These are phyloP conservation scores for Kwoniella newhampshirensis DNA, from an alignment of 768 basidiomycete genomes.

Conservation along the genomic window DNA sequence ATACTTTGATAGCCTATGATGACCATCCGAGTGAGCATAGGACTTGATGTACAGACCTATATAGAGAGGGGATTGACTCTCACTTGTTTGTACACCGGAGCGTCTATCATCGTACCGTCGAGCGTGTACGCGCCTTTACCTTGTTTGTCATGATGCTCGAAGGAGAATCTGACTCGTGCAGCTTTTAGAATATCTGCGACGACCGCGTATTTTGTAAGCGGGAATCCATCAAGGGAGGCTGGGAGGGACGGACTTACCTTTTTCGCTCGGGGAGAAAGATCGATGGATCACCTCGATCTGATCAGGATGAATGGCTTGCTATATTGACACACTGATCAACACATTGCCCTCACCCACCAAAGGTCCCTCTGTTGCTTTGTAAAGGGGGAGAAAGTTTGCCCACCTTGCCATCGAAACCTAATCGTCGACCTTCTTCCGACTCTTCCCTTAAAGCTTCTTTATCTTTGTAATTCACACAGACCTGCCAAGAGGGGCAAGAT, in stretches of 20 bases:
- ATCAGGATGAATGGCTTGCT: slow-evolving; percentile 93
- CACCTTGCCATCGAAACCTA: slow-evolving; percentile 93
- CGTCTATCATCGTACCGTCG: slow-evolving; percentile 78
- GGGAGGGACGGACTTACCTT: slow-evolving; percentile 65
- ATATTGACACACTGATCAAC: slow-evolving; percentile 3
- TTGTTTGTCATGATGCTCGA: slow-evolving; percentile 63
- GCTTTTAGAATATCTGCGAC: slow-evolving; percentile 72
- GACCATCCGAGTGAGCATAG: not conserved
- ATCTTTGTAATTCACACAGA: slow-evolving; percentile 85
- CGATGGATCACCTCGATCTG: slow-evolving; percentile 76
- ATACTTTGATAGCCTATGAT: slow-evolving; percentile 15
- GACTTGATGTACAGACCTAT: not conserved
- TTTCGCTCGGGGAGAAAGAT: slow-evolving; percentile 71
- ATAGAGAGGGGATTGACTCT: slow-evolving; percentile 11
- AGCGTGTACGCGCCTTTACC: slow-evolving; percentile 71
- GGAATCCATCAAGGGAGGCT: too few species aligned
- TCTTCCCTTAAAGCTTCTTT: slow-evolving; percentile 67
- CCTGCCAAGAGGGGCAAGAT: slow-evolving; percentile 56
- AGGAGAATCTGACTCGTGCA: slow-evolving; percentile 64
- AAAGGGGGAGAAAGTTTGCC: too few species aligned
- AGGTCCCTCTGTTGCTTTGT: not conserved
- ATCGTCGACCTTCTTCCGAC: slow-evolving; percentile 70
- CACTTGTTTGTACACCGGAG: slow-evolving; percentile 84
- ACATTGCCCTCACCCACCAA: too few species aligned
- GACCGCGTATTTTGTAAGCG: not conserved